Conservation (phyloP, 1,139 yeast genomes). For the Debaryomyces singareniensis region DNA sequence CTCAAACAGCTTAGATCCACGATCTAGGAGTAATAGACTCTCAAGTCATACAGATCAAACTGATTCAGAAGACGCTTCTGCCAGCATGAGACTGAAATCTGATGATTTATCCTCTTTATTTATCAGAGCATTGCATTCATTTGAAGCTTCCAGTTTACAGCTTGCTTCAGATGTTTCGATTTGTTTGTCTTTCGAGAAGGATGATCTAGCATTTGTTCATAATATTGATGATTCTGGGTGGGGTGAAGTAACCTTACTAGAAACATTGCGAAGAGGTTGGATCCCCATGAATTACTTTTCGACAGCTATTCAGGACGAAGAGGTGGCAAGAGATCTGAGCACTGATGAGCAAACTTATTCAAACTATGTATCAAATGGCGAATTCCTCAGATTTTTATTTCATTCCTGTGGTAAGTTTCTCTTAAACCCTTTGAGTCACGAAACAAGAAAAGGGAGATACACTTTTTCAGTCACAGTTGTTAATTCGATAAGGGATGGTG, state of each 20-base stretch:
- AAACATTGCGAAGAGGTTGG: constrained; percentile 83
- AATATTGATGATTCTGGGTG: constrained; percentile 91
- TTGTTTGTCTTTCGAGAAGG: constrained; percentile 74
- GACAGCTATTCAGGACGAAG: constrained; percentile 45
- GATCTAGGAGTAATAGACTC: constrained; percentile 4
- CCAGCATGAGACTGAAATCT: neutral
- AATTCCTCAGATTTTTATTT: constrained; percentile 55
- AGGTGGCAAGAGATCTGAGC: constrained; percentile 13
- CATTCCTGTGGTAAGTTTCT: constrained; percentile 74
- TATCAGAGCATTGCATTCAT: constrained; percentile 68
- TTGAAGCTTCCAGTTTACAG: constrained; percentile 64
- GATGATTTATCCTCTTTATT: constrained; percentile 42
- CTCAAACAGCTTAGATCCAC: constrained; percentile 19
- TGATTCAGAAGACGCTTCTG: neutral
- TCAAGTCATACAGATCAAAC: constrained; percentile 2
- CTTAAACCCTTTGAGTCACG: constrained; percentile 56
- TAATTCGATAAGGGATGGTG: constrained; percentile 70
- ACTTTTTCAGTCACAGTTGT: constrained; percentile 41
- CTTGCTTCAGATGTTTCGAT: constrained; percentile 65
- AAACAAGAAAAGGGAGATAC: constrained; percentile 31
- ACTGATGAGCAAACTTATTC: constrained; percentile 15
- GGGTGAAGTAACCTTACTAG: constrained; percentile 87
- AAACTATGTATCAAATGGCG: constrained; percentile 26
- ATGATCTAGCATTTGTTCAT: constrained; percentile 82
- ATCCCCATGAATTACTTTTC: constrained; percentile 88